Evolutionary conservation across 1,284 basidiomycete genomes (phyloP), one percentile per base, ranked within the genome.

Genomic region (Lignosus rhinocerotis): DNA sequence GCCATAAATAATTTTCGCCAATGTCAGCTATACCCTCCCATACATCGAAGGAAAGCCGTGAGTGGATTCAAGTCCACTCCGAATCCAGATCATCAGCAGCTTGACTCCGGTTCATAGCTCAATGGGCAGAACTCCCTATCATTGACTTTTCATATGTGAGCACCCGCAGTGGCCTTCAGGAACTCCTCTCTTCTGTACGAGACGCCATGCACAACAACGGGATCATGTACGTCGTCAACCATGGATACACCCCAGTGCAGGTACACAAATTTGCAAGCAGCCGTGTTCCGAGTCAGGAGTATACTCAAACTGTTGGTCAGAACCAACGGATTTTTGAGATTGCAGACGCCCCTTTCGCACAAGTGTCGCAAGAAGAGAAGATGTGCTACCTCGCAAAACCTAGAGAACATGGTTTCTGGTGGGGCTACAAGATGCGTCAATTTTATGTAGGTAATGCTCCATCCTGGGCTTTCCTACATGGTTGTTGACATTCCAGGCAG

Each of bases 121-220:
- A 87, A 42, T 89, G 84, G 74, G 89, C 86, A 0, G 81, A 89
- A 49, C 78, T 92, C 17, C 78, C 84, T 17, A 78, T 83, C 51
- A 80, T 92, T 56, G 88, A 90, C 66, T 70, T 90, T 9, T 75
- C 83, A 32, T 78, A 79, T 50, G 75, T 76, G 33, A 63, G 68
- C 9, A 83, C 75, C 0, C 70, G 72, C 0, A 79, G 82, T 56
- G 82, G 78, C 2, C 78, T 80, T 38, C 67, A 69, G 1, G 70
- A 75, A 52, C 75, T 88, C 2, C 79, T 81, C 0, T 63, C 70
- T 21, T 76, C 81, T 64, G 75, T 84, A 8, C 77, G 79, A 38
- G 75, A 84, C 56, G 87, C 87, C 0, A 79, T 90, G 74, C 72
- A 76, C 2, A 78, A 77, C 14, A 77, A 84, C 51, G 86, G 82